These are phyloP conservation scores for Tremella fuciformis DNA, from an alignment of 768 basidiomycete species.

Conservation along the genomic window DNA sequence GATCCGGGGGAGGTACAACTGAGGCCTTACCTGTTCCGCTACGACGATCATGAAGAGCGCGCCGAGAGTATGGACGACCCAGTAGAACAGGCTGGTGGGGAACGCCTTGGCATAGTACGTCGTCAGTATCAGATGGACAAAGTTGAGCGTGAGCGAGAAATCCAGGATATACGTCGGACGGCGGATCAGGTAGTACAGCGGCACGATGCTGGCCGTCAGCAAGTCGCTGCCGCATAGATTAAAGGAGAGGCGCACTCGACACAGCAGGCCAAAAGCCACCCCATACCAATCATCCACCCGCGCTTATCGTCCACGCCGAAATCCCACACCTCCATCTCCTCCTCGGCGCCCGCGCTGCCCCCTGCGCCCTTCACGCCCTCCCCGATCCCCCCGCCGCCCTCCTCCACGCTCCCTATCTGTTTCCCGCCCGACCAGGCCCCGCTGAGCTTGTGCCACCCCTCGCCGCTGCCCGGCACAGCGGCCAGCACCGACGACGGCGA, in stretches of 20 bases:
- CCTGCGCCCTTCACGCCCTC: constrained; percentile 15
- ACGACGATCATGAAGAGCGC: constrained; percentile 71
- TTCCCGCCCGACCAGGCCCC: constrained; percentile 80
- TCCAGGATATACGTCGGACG: constrained; percentile 92
- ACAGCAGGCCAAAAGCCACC: constrained; percentile 77
- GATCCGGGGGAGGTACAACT: background rate
- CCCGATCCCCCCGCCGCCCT: constrained; percentile 28
- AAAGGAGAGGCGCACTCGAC: constrained; percentile 69
- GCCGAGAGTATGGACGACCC: constrained; percentile 71
- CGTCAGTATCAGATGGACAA: constrained; percentile 89
- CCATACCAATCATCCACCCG: constrained; percentile 84
- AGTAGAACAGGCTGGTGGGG: constrained; percentile 91
- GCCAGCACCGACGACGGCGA: constrained; percentile 52
- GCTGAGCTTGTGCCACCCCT: constrained; percentile 62
- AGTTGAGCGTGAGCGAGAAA: constrained; percentile 82
- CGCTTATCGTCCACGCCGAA: constrained; percentile 72
- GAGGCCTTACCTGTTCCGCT: constrained; percentile 77
- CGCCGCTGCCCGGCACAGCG: constrained; percentile 25
- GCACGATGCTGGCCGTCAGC: constrained; percentile 62
- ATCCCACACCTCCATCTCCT: constrained; percentile 57
- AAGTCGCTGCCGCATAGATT: background rate
- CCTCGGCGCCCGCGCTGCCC: constrained; percentile 12
- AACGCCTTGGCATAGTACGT: constrained; percentile 78
- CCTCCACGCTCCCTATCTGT: constrained; percentile 64
- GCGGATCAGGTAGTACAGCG: constrained; percentile 80